Conservation (phyloP, 306 rosid genomes). For the Cucurbita ficifolia region DNA sequence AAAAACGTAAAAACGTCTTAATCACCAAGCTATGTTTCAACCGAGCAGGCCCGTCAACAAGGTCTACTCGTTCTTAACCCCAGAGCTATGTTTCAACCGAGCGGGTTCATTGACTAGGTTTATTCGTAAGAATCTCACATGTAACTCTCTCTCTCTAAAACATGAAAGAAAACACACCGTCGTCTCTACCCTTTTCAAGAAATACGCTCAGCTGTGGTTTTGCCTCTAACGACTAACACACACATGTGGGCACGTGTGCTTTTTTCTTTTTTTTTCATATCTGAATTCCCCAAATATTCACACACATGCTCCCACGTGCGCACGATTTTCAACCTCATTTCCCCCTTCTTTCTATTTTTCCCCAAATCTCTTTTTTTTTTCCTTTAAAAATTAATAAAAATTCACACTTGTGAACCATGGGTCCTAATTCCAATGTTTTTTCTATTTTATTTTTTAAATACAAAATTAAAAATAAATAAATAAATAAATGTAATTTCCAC, state of each 20-base stretch:
- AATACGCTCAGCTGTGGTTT: constrained; percentile 14
- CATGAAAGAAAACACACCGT: too few relatives aligned
- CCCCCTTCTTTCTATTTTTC: background rate
- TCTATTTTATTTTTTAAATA: background rate
- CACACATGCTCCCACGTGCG: constrained; percentile 87
- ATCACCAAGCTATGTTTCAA: too few relatives aligned
- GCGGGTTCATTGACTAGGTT: too few relatives aligned
- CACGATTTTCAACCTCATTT: constrained; percentile 54
- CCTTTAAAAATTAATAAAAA: background rate
- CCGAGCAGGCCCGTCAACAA: too few relatives aligned
- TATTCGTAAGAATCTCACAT: too few relatives aligned
- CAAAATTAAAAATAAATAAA: background rate
- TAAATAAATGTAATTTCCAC: background rate
- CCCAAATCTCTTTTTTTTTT: background rate
- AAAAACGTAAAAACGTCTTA: too few relatives aligned
- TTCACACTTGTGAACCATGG: constrained; percentile 7
- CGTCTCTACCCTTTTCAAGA: constrained; percentile 17
- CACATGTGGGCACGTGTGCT: constrained; percentile 68
- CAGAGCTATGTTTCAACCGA: too few relatives aligned
- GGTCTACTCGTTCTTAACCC: too few relatives aligned
- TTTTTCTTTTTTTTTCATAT: constrained; percentile 28
- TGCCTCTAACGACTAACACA: constrained; percentile 28
- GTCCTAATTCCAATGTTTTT: constrained; percentile 17
- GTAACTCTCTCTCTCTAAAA: too few relatives aligned
- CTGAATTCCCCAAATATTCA: constrained; percentile 61